Percentiles rank a stretch among this genome's conserved stretches.
These are phyloP conservation scores for Talaromyces amestolkiae DNA, from an alignment of 2,329 filamentous ascomycete species.

Conservation along the genomic window DNA sequence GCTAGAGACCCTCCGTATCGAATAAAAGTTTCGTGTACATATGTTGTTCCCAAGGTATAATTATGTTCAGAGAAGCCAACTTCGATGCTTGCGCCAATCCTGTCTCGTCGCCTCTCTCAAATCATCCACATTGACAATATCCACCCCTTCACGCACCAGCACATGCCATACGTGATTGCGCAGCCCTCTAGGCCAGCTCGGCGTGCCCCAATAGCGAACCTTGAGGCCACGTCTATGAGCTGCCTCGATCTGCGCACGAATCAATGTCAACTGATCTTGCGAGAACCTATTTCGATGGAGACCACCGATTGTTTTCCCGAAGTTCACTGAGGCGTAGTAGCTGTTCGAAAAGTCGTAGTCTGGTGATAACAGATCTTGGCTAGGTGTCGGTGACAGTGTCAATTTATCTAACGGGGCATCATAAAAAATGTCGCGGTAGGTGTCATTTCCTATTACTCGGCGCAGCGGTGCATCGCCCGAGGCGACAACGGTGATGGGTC, in stretches of 20 bases:
- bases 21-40: neutral
- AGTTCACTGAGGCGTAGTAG: slow-evolving; percentile 18
- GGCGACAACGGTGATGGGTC: slow-evolving; percentile 54
- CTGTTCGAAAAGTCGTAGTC: slow-evolving; percentile 14
- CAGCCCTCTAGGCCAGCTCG: slow-evolving; percentile 15
- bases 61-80: slow-evolving; percentile 10
- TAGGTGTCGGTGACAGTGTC: neutral
- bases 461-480: slow-evolving; percentile 53
- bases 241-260: slow-evolving; percentile 14
- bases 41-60: neutral
- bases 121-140: slow-evolving; percentile 20
- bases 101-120: slow-evolving; percentile 17
- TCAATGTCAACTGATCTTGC: slow-evolving; percentile 2
- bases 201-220: slow-evolving; percentile 19
- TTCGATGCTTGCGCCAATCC: slow-evolving; percentile 20
- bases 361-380: neutral
- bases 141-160: slow-evolving; percentile 17
- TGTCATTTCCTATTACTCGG: slow-evolving; percentile 6
- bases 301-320: slow-evolving; percentile 6
- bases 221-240: slow-evolving; percentile 17
- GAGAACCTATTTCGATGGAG: slow-evolving; percentile 14
- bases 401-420: slow-evolving; percentile 18
- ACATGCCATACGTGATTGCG: slow-evolving; percentile 20
- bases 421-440: slow-evolving; percentile 20
- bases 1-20: neutral